A percentile compares a stretch with the other conserved stretches of the same genome.
These are phyloP conservation scores for Camelina laxa DNA, from an alignment of 345 rosid genomes.

Conservation along the genomic window DNA sequence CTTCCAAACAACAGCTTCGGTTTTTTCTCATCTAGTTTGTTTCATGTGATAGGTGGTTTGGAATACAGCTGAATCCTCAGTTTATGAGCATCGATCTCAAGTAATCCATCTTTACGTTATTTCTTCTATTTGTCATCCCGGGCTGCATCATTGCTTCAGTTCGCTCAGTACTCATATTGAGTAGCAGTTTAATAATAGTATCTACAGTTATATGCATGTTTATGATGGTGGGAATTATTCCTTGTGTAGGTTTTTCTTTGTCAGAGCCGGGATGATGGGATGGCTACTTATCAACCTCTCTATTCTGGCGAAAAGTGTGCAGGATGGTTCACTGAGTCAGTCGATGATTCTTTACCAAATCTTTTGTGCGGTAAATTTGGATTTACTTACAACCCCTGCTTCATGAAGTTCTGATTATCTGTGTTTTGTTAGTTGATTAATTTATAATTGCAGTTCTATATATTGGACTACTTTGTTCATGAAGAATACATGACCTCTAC, in stretches of 20 bases:
- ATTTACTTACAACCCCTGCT: constrained; percentile 18
- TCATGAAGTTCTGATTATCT: background rate
- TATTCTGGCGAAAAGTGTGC: constrained; percentile 71
- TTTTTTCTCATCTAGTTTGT: constrained; percentile 23
- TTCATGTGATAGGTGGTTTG: constrained; percentile 82
- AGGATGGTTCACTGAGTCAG: constrained; percentile 54
- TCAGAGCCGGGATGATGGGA: constrained; percentile 98
- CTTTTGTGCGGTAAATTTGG: constrained; percentile 70
- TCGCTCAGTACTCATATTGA: background rate
- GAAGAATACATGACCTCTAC: constrained; percentile 97
- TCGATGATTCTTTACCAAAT: constrained; percentile 90
- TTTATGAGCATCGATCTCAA: constrained; percentile 87
- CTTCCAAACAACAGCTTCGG: constrained; percentile 17
- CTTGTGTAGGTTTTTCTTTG: constrained; percentile 79
- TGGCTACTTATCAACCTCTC: constrained; percentile 94
- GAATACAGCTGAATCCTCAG: constrained; percentile 84
- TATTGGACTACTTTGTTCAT: constrained; percentile 77
- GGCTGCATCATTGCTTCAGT: constrained; percentile 11
- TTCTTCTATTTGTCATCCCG: background rate
- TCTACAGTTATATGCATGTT: background rate
- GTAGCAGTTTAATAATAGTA: background rate
- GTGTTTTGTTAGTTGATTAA: constrained; percentile 14
- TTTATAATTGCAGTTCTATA: constrained; percentile 61
- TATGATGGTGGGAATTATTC: constrained; percentile 17
- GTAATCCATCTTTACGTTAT: constrained; percentile 53